Conservation (phyloP, 164 flowering plant species). For the Nymphaea thermarum region DNA sequence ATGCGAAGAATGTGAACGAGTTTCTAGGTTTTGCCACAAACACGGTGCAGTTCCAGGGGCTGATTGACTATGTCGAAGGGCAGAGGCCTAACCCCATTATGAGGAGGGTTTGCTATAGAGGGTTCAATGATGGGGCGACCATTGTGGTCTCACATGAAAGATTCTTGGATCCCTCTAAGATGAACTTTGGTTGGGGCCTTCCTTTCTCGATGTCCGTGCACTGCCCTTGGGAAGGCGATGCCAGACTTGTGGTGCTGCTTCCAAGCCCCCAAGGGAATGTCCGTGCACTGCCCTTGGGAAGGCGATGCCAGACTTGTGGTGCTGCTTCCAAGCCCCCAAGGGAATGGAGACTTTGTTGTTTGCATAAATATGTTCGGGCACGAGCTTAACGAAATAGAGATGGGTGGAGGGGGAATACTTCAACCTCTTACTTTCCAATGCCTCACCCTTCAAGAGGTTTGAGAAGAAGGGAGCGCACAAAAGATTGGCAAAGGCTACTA, state of each 20-base stretch:
- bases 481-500: too few relatives aligned
- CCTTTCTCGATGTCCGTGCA: slow-evolving; percentile 27
- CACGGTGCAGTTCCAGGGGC: neutral
- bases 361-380: slow-evolving; percentile 18
- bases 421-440: slow-evolving; percentile 2
- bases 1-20: slow-evolving; percentile 26
- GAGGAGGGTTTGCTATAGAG: slow-evolving; percentile 15
- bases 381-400: slow-evolving; percentile 8
- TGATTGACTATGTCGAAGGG: slow-evolving; percentile 53
- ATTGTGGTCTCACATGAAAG: slow-evolving; percentile 1
- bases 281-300: slow-evolving; percentile 22
- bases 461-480: too few relatives aligned
- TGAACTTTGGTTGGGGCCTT: slow-evolving; percentile 57
- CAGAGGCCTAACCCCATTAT: slow-evolving; percentile 20
- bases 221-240: slow-evolving; percentile 24
- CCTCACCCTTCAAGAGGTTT: too few relatives aligned
- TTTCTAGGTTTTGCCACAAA: slow-evolving; percentile 14
- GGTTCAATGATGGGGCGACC: slow-evolving; percentile 12
- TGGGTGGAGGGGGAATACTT: slow-evolving; percentile 5
- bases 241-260: slow-evolving; percentile 36
- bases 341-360: slow-evolving; percentile 34
- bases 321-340: slow-evolving; percentile 19
- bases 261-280: slow-evolving; percentile 22
- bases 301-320: slow-evolving; percentile 20
- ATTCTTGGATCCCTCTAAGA: slow-evolving; percentile 28